Conservation (phyloP, 345 rosid species). For the Balakata baccata region DNA sequence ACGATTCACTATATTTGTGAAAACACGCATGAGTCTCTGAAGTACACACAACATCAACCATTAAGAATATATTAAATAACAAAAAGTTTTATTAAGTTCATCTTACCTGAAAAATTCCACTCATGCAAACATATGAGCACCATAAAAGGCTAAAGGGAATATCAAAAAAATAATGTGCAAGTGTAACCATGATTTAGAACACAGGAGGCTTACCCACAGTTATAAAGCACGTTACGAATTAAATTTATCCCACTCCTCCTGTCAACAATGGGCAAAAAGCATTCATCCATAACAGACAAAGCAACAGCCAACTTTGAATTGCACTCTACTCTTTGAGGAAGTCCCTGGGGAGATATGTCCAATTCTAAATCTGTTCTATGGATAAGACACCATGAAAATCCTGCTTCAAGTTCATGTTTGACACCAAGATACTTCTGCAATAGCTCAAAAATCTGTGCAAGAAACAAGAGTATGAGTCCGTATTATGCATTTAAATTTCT, state of each 20-base stretch:
- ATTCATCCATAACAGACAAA: constrained; percentile 37
- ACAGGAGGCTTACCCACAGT: constrained; percentile 23
- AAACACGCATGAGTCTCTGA: not conserved
- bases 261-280: constrained; percentile 36
- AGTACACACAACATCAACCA: not conserved
- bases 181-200: not conserved
- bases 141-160: not conserved
- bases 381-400: constrained; percentile 33
- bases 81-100: not conserved
- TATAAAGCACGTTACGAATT: constrained; percentile 24
- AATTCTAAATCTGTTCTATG: constrained; percentile 21
- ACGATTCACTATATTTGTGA: not conserved
- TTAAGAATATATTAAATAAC: not conserved
- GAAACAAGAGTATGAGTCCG: constrained; percentile 6
- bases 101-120: not conserved
- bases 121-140: not conserved
- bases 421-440: constrained; percentile 33
- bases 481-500: not conserved
- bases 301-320: constrained; percentile 36
- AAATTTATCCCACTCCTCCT: constrained; percentile 34
- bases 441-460: constrained; percentile 27
- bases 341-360: constrained; percentile 17
- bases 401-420: constrained; percentile 34
- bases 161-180: not conserved
- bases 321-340: constrained; percentile 32